phyloP scores from a whole-genome alignment of 495 filamentous ascomycete genomes.

The Hyaloscypha bicolor region DNA sequence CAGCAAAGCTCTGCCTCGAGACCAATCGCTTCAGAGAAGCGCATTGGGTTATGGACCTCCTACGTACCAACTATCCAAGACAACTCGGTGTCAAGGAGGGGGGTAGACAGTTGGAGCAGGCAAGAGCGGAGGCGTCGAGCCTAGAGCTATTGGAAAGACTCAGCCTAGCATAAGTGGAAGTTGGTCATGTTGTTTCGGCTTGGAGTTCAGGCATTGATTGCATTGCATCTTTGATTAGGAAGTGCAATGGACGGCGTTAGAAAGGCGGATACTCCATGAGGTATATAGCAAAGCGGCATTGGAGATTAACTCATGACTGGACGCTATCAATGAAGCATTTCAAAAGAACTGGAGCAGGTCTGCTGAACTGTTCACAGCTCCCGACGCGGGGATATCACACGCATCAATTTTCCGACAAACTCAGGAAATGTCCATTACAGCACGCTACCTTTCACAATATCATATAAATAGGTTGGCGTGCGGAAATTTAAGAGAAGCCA shows the following conservation, averaged over 20 bases:
- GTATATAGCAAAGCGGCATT: not conserved
- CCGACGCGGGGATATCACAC: too few species aligned
- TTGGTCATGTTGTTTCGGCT: not conserved
- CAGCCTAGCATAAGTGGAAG: not conserved
- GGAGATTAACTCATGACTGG: not conserved
- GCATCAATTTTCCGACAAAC: not conserved
- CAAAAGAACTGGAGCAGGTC: too few species aligned
- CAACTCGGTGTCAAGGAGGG: conserved; percentile 18
- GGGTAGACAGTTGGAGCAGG: conserved; percentile 12
- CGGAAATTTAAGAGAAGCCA: too few species aligned
- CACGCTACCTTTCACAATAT: not conserved
- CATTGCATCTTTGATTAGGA: not conserved
- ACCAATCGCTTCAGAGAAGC: conserved; percentile 22
- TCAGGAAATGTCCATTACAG: not conserved
- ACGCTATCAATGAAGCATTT: not conserved
- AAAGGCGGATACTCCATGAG: not conserved
- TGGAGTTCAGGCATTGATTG: not conserved
- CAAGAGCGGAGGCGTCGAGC: conserved; percentile 25
- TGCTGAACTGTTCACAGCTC: too few species aligned
- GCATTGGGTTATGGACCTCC: conserved; percentile 30
- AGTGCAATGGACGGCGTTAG: not conserved
- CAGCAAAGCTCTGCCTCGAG: conserved; percentile 26
- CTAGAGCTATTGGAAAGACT: conserved; percentile 24
- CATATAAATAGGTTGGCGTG: not conserved
- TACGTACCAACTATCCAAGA: conserved; percentile 21